Evolutionary conservation across 345 rosid species (phyloP), one percentile per base, ranked within the genome.

Genomic region (Camelina neglecta): DNA sequence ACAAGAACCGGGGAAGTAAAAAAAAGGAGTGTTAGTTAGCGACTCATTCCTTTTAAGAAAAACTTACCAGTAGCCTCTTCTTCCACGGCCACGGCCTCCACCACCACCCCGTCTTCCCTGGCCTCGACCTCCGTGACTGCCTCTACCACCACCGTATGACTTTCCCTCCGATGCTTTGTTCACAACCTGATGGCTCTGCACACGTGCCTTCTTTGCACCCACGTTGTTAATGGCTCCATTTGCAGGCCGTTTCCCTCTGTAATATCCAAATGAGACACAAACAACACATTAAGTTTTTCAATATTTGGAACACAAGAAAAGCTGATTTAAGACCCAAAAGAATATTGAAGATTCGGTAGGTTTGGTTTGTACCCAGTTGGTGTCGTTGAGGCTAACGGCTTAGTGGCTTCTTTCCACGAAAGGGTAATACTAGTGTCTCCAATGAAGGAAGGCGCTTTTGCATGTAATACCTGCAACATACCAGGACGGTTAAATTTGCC

Each of bases 341-440:
- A 41, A 11, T 4, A 41, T 3, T 41, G 44, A 41, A 11, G 11
- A 11, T 41, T 11, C 13, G 44, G 44, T 10, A 11, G 11, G 44
- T 41, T 59, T 64, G 45, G 67, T 33, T 42, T 69, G 18, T 87
- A 93, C 98, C 97, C 97, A 57, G 86, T 67, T 21, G 44, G 44
- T 41, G 78, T 64, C 3, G 86, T 63, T 29, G 84, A 75, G 50
- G 90, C 76, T 47, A 88, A 78, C 42, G 92, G 75, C 79, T 88
- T 91, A 26, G 73, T 38, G 73, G 83, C 88, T 83, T 91, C 97
- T 77, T 88, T 93, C 98, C 98, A 93, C 38, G 97, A 93, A 23
- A 89, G 87, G 55, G 76, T 88, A 63, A 90, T 62, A 74, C 88
- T 93, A 72, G 79, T 88, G 78, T 93, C 95, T 73, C 96, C 97